phyloP scores from a whole-genome alignment of 768 basidiomycete species.

The Agrocybe chaxingu region DNA sequence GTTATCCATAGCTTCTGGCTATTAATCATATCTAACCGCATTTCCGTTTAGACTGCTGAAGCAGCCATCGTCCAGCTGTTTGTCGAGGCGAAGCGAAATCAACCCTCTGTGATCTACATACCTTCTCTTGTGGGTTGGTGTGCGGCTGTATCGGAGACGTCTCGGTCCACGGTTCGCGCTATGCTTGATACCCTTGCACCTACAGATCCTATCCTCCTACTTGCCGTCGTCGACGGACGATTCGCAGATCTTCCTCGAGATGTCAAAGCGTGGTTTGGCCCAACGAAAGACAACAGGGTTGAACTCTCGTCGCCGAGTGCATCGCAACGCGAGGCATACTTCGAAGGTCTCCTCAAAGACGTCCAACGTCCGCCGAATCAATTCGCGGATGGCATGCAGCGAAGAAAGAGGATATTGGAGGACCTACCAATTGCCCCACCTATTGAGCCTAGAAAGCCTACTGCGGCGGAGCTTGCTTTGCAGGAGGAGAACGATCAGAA shows the following conservation, averaged over 20 bases:
- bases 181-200: conserved; percentile 91
- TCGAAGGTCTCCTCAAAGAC: conserved; percentile 67
- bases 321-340: conserved; percentile 70
- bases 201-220: conserved; percentile 88
- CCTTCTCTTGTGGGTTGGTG: conserved; percentile 88
- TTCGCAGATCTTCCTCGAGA: conserved; percentile 72
- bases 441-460: conserved; percentile 78
- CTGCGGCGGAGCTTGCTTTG: conserved; percentile 74
- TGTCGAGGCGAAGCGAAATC: conserved; percentile 94
- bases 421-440: conserved; percentile 87
- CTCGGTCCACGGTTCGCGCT: conserved; percentile 80
- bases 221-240: conserved; percentile 83
- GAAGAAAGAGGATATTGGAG: conserved; percentile 82
- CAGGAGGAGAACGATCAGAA: conserved; percentile 83
- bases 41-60: conserved; percentile 65
- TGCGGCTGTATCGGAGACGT: conserved; percentile 76
- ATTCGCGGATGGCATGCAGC: conserved; percentile 85
- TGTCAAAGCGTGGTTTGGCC: conserved; percentile 90
- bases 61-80: conserved; percentile 94
- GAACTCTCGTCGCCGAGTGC: conserved; percentile 48
- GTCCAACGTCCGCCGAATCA: conserved; percentile 75
- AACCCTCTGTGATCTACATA: conserved; percentile 94
- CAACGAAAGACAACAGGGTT: conserved; percentile 72
- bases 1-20: conserved; percentile 20
- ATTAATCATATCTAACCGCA: not conserved